Conservation (phyloP, 306 rosid genomes). For the Corylus heterophylla region DNA sequence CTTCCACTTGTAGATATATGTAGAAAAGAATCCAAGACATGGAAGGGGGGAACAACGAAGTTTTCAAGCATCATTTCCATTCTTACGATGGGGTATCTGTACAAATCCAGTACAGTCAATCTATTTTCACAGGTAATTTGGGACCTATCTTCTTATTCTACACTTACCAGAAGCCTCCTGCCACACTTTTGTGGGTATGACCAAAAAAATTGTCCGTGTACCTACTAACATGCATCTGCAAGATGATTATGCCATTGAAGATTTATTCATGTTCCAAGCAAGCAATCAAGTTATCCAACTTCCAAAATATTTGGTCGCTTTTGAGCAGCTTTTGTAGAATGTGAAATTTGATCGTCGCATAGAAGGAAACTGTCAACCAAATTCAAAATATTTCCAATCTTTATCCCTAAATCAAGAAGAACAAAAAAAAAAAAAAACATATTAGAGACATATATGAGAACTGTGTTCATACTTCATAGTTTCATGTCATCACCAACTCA, state of each 20-base stretch:
- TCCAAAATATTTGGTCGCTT: not conserved
- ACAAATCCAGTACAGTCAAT: conserved; percentile 45
- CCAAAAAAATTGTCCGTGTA: conserved; percentile 7
- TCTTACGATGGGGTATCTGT: conserved; percentile 47
- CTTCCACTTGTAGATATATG: not conserved
- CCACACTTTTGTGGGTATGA: conserved; percentile 33
- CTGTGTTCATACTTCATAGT: not conserved
- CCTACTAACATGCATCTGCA: not conserved
- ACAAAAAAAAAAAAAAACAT: not conserved
- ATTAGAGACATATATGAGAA: conserved; percentile 8
- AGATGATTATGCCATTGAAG: not conserved
- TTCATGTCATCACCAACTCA: not conserved
- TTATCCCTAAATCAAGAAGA: conserved; percentile 29
- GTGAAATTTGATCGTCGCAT: conserved; percentile 25
- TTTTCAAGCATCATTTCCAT: conserved; percentile 37
- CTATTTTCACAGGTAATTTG: conserved; percentile 52
- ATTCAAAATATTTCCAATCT: conserved; percentile 38
- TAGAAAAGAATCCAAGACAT: conserved; percentile 2
- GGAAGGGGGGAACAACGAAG: conserved; percentile 10
- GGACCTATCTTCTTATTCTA: conserved; percentile 50
- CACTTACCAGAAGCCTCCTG: conserved; percentile 42
- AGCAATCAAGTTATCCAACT: not conserved
- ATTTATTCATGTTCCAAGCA: not conserved
- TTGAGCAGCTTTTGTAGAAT: conserved; percentile 31
- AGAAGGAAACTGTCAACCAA: conserved; percentile 25